Percentiles rank a stretch among this genome's conserved stretches.
Evolutionary conservation across 2,329 filamentous ascomycete genomes (phyloP).

Genomic region (Fonsecaea multimorphosa): DNA sequence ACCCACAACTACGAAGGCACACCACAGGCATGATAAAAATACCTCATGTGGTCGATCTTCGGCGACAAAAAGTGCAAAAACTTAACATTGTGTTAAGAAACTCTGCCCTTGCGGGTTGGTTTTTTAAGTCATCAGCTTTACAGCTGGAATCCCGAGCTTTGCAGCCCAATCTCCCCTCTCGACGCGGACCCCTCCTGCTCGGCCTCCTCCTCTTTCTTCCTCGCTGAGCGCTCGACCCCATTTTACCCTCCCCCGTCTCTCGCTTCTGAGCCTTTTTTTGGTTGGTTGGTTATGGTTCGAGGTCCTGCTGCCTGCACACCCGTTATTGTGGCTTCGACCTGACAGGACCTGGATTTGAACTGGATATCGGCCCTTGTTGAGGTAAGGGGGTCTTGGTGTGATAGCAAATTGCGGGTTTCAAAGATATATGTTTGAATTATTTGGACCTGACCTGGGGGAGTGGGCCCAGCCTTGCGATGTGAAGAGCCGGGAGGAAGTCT

Average conservation of each 20-base stretch:
- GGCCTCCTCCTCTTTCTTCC: too few species aligned
- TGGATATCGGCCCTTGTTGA: neutral
- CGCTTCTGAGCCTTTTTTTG: too few species aligned
- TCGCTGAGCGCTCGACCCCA: too few species aligned
- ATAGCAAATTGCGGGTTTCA: neutral
- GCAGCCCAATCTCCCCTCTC: too few species aligned
- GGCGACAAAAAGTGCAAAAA: conserved; percentile 3
- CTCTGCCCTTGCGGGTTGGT: conserved; percentile 4
- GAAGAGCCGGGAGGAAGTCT: neutral
- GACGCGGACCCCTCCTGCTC: too few species aligned
- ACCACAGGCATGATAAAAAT: neutral
- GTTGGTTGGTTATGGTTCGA: too few species aligned
- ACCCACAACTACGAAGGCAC: neutral
- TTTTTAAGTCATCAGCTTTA: neutral
- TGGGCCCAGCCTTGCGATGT: neutral
- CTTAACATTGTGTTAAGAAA: neutral
- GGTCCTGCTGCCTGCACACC: conserved; percentile 3
- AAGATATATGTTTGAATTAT: neutral
- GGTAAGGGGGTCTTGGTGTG: conserved; percentile 6
- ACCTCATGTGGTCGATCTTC: neutral
- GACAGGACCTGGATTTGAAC: neutral
- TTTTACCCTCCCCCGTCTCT: too few species aligned
- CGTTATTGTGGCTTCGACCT: conserved; percentile 2
- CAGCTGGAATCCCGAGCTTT: neutral
- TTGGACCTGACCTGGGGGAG: neutral